These are phyloP conservation scores for Amylostereum chailletii DNA, from an alignment of 1,284 basidiomycete genomes.

Conservation along the genomic window DNA sequence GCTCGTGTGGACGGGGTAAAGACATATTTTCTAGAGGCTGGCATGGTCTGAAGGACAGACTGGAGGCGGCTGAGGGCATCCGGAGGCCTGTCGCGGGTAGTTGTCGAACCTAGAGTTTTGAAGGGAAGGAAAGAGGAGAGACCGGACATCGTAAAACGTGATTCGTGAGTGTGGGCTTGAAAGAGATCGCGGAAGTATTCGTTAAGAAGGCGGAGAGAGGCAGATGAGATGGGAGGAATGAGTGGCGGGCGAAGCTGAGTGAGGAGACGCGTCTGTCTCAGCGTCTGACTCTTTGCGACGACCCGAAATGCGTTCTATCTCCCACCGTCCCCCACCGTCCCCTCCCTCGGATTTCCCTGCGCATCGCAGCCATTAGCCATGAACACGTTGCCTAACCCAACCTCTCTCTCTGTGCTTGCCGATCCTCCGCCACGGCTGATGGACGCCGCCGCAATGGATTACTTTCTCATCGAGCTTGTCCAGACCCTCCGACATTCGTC, in stretches of 20 bases:
- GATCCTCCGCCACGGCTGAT: constrained; percentile 54
- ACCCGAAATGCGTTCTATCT: neutral
- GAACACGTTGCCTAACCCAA: constrained; percentile 22
- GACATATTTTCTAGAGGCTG: constrained; percentile 63
- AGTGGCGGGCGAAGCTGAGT: neutral
- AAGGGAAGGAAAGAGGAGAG: constrained; percentile 39
- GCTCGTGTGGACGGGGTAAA: constrained; percentile 65
- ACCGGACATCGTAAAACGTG: constrained; percentile 28
- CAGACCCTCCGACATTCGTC: constrained; percentile 65
- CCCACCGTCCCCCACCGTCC: neutral
- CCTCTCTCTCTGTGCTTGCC: constrained; percentile 40
- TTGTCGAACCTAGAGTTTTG: constrained; percentile 42
- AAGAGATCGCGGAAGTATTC: constrained; percentile 1
- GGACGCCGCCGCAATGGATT: constrained; percentile 75
- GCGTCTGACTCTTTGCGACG: neutral
- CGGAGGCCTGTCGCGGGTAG: constrained; percentile 37
- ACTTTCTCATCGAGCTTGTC: constrained; percentile 78
- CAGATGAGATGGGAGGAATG: neutral
- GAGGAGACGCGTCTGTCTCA: neutral
- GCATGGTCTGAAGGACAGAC: constrained; percentile 71
- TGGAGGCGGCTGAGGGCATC: constrained; percentile 64
- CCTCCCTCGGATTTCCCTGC: too few relatives aligned
- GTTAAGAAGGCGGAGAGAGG: neutral
- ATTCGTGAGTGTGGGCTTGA: neutral
- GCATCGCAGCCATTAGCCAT: too few relatives aligned